These are phyloP conservation scores for Vitis hybrid DNA, from an alignment of 177 flowering plant genomes.

Conservation along the genomic window DNA sequence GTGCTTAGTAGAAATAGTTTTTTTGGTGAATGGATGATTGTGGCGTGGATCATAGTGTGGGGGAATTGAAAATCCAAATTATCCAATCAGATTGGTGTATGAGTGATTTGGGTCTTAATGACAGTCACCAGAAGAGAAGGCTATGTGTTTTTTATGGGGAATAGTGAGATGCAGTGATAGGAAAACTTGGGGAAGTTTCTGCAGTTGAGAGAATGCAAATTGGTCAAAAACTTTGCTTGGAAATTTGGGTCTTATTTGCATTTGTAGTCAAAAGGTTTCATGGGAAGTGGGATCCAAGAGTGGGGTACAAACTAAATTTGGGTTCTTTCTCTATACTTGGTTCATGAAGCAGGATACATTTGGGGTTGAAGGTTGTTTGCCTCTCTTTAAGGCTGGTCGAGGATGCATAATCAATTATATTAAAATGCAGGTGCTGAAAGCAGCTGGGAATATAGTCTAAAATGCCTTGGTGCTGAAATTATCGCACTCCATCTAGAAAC, in stretches of 20 bases:
- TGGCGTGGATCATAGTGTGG: too few species aligned
- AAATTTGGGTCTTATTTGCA: not conserved
- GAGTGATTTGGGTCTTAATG: too few species aligned
- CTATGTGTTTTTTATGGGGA: too few species aligned
- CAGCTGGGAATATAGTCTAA: not conserved
- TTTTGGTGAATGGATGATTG: too few species aligned
- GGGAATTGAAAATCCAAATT: too few species aligned
- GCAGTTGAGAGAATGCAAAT: not conserved
- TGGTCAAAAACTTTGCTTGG: not conserved
- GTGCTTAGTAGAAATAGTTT: too few species aligned
- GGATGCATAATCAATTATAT: not conserved
- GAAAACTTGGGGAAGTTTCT: not conserved
- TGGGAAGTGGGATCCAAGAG: too few species aligned
- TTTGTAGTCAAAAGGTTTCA: not conserved
- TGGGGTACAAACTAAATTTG: not conserved
- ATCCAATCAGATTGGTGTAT: too few species aligned
- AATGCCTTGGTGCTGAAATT: not conserved
- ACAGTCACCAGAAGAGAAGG: too few species aligned
- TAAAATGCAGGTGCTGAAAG: not conserved
- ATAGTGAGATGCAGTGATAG: not conserved
- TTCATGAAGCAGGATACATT: not conserved
- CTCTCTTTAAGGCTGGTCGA: not conserved
- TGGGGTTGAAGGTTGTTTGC: not conserved
- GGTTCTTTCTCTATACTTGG: not conserved
- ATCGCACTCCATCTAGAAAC: too few species aligned